phyloP scores from a whole-genome alignment of 257 asterid genomes.

The Mentha longifolia region DNA sequence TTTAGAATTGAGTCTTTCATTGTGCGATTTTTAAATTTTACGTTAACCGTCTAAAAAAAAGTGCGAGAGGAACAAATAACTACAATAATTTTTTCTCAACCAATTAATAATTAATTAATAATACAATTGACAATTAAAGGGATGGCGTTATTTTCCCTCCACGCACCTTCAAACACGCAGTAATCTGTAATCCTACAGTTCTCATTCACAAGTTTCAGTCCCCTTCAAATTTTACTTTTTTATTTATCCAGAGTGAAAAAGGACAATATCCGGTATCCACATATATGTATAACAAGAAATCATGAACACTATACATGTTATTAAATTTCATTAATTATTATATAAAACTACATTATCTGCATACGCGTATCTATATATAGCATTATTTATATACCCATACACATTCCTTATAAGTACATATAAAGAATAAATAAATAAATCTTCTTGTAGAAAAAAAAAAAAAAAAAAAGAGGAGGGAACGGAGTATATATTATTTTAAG shows the following conservation, averaged over 20 bases:
- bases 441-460: not conserved
- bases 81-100: not conserved
- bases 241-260: not conserved
- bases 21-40: too few species aligned
- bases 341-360: not conserved
- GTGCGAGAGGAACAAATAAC: not conserved
- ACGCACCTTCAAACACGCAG: constrained; percentile 29
- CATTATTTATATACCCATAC: not conserved
- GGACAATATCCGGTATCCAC: constrained; percentile 2
- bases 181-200: constrained; percentile 1
- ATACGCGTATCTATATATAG: not conserved
- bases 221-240: not conserved
- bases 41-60: too few species aligned
- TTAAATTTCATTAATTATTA: not conserved
- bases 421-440: not conserved
- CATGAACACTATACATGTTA: not conserved
- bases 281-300: not conserved
- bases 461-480: too few species aligned
- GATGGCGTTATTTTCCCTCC: constrained; percentile 22
- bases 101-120: not conserved
- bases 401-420: not conserved
- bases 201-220: constrained; percentile 5
- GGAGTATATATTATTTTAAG: constrained; percentile 17
- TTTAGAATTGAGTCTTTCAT: too few species aligned
- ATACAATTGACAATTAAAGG: not conserved